phyloP scores from a whole-genome alignment of 345 rosid species.

The Murraya koenigii region DNA sequence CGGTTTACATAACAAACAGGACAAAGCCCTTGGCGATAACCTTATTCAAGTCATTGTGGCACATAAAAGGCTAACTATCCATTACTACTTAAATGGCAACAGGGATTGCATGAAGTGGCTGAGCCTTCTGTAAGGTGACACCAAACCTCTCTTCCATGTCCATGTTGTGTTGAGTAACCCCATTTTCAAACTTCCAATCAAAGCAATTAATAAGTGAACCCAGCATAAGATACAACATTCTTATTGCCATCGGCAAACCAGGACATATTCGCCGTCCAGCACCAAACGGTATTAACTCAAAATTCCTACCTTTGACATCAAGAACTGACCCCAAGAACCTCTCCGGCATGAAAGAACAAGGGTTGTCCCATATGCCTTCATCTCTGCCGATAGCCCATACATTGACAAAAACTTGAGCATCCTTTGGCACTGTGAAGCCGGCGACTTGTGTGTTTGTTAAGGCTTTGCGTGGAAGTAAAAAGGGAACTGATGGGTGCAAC shows the following conservation, averaged over 20 bases:
- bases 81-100: background rate
- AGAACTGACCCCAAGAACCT: slow-evolving; percentile 40
- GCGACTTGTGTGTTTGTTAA: slow-evolving; percentile 22
- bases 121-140: slow-evolving; percentile 28
- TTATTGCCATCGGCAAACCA: slow-evolving; percentile 38
- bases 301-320: slow-evolving; percentile 34
- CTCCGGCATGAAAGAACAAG: slow-evolving; percentile 33
- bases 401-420: slow-evolving; percentile 42
- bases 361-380: slow-evolving; percentile 33
- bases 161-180: slow-evolving; percentile 15
- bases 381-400: slow-evolving; percentile 55
- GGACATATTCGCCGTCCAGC: slow-evolving; percentile 49
- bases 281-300: slow-evolving; percentile 44
- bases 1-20: background rate
- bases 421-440: slow-evolving; percentile 38
- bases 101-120: slow-evolving; percentile 37
- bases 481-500: slow-evolving; percentile 42
- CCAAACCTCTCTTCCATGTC: slow-evolving; percentile 46
- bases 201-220: slow-evolving; percentile 40
- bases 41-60: too few relatives aligned
- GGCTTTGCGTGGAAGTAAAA: slow-evolving; percentile 44
- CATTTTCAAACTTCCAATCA: slow-evolving; percentile 41
- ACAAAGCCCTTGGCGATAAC: background rate
- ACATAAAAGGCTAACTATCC: background rate
- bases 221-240: slow-evolving; percentile 38